Evolutionary conservation across 2,329 filamentous ascomycete genomes (phyloP), one percentile per base, ranked within the genome.

Genomic region (Xylaria digitata): DNA sequence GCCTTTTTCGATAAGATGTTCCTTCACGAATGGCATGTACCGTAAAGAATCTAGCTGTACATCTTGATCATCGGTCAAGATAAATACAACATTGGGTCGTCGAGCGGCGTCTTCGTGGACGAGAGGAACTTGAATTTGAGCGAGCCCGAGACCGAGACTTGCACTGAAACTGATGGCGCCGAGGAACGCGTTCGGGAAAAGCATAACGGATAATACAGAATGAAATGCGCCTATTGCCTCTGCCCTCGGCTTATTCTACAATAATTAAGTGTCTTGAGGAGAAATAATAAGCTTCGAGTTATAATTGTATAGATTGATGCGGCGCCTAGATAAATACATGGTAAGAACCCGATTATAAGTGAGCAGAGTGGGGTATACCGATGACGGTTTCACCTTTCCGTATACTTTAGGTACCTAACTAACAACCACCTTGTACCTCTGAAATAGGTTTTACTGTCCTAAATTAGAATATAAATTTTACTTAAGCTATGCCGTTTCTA

Each of bases 11-110:
- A 80, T 75, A 8, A 90, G 74, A 61, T 87, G 82, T 65, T 85
- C 83, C 59, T 82, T 76, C 0, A 87, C 78, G 2, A 80, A 72
- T 0, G 85, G 85, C 78, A 85, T 86, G 70, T 88, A 87, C 1
- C 83, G 78, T 7, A 89, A 67, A 0, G 86, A 89, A 55, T 84
- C 77, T 66, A 90, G 78, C 63, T 85, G 83, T 1, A 85, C 74
- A 69, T 90, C 87, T 72, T 90, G 87, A 62, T 90, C 87, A 69
- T 90, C 87, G 0, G 87, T 88, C 32, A 89, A 78, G 65, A 89
- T 83, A 72, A 90, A 87, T 52, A 90, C 78, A 62, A 89, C 83
- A 68, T 89, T 89, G 0, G 83, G 81, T 40, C 60, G 57, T 23
- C 55, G 46, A 37, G 60, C 40, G 37, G 23, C 8, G 55, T 59